Conservation (phyloP, 2,329 filamentous ascomycete species). For the Fusarium torulosum region DNA sequence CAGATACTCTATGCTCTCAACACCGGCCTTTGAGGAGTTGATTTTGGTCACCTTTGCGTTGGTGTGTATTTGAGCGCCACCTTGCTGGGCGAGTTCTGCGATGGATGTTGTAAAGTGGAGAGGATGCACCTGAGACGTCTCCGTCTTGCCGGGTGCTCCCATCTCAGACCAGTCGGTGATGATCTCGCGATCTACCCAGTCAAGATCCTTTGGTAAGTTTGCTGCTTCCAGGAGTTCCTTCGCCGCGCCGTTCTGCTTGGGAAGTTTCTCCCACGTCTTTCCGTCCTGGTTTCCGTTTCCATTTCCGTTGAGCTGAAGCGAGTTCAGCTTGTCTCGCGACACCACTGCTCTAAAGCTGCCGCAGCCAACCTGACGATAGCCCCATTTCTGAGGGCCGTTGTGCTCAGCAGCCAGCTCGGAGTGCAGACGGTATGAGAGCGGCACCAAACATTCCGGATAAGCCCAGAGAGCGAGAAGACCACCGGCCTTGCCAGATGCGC, state of each 20-base stretch:
- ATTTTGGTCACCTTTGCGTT: constrained; percentile 77
- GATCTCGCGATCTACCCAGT: constrained; percentile 82
- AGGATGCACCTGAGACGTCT: constrained; percentile 95
- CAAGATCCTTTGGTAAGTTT: constrained; percentile 79
- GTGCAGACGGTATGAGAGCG: constrained; percentile 86
- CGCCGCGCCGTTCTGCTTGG: constrained; percentile 68
- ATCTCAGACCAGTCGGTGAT: constrained; percentile 83
- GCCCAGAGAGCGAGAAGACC: constrained; percentile 93
- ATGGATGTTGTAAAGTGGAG: constrained; percentile 90
- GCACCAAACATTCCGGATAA: constrained; percentile 86
- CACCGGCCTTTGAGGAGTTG: constrained; percentile 62
- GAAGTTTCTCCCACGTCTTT: constrained; percentile 71
- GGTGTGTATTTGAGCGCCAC: constrained; percentile 75
- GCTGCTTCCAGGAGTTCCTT: constrained; percentile 64
- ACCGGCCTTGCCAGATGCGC: constrained; percentile 93
- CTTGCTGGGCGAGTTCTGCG: constrained; percentile 78
- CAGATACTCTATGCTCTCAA: constrained; percentile 72
- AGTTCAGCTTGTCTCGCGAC: constrained; percentile 52
- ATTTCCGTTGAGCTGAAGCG: constrained; percentile 42
- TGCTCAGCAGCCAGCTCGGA: constrained; percentile 87
- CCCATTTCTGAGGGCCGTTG: constrained; percentile 82
- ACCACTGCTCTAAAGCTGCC: constrained; percentile 67
- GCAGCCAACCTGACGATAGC: constrained; percentile 83
- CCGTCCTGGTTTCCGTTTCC: constrained; percentile 37
- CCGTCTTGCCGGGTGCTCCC: constrained; percentile 74